Evolutionary conservation across 2,329 filamentous ascomycete genomes (phyloP).

Genomic region (Aspergillus sp.): DNA sequence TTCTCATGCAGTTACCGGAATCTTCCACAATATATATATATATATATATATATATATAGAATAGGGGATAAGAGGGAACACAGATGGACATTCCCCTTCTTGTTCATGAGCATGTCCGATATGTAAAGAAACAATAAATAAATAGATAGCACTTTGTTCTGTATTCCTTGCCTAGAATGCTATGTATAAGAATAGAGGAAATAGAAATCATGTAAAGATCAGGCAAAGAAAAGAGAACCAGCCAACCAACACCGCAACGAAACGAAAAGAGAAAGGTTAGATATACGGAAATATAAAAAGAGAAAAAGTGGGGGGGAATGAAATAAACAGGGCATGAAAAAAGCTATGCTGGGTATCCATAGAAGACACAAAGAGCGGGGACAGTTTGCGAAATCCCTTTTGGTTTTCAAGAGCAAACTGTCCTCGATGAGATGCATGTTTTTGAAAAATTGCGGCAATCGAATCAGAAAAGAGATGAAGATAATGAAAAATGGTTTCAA

Average conservation of each 20-base stretch:
- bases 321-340: conserved; percentile 5
- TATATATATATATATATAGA: neutral
- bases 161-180: neutral
- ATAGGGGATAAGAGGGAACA: no score
- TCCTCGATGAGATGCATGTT: neutral
- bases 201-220: neutral
- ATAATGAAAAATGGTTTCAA: neutral
- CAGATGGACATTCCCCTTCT: no score
- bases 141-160: neutral
- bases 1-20: no score
- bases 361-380: conserved; percentile 12
- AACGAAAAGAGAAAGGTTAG: neutral
- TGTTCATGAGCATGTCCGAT: no score
- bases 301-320: conserved; percentile 2
- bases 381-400: neutral
- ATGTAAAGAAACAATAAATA: no score
- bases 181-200: neutral
- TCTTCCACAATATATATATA: no score
- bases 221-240: neutral
- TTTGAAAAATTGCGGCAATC: neutral
- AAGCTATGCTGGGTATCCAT: conserved; percentile 34
- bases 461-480: neutral
- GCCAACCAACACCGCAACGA: neutral
- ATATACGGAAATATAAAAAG: neutral
- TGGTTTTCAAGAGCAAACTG: no score